These are phyloP conservation scores for Zasmidium cellare DNA, from an alignment of 2,329 filamentous ascomycete genomes.

Conservation along the genomic window DNA sequence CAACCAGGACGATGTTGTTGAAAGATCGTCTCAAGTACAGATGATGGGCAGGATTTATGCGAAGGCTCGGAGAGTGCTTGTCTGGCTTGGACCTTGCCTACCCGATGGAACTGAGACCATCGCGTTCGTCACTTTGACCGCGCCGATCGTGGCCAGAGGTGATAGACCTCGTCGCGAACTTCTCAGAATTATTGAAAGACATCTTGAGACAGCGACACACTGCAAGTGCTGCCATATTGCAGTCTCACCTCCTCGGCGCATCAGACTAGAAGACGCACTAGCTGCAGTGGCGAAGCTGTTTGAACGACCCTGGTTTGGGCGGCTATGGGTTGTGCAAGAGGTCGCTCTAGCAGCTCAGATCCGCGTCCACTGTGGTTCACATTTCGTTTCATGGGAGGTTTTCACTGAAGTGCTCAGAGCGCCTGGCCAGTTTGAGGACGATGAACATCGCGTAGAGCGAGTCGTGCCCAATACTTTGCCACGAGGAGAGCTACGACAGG, in stretches of 20 bases:
- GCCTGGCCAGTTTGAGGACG: constrained; percentile 5
- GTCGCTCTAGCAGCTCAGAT: constrained; percentile 4
- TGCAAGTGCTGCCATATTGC: constrained; percentile 5
- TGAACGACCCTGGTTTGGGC: constrained; percentile 7
- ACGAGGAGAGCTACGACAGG: constrained; percentile 3
- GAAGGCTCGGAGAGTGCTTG: constrained; percentile 8
- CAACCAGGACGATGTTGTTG: constrained; percentile 15
- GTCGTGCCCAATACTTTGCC: not conserved
- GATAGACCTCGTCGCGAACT: constrained; percentile 1
- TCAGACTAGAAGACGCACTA: constrained; percentile 1
- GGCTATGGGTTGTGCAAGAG: constrained; percentile 14
- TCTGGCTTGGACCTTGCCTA: constrained; percentile 11
- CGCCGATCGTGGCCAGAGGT: constrained; percentile 1
- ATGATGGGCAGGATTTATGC: constrained; percentile 19
- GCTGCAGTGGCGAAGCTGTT: constrained; percentile 11
- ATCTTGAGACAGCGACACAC: not conserved
- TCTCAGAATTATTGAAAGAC: not conserved
- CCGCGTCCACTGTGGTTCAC: constrained; percentile 4
- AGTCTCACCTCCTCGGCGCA: not conserved
- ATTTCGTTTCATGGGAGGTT: constrained; percentile 5
- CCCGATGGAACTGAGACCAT: constrained; percentile 5
- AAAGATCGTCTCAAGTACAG: constrained; percentile 14
- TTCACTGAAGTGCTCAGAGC: constrained; percentile 9
- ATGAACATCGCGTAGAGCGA: not conserved
- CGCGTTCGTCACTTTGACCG: constrained; percentile 1